phyloP scores from a whole-genome alignment of 148 eudicot genomes.

The Amaranthus hypochondriacus region DNA sequence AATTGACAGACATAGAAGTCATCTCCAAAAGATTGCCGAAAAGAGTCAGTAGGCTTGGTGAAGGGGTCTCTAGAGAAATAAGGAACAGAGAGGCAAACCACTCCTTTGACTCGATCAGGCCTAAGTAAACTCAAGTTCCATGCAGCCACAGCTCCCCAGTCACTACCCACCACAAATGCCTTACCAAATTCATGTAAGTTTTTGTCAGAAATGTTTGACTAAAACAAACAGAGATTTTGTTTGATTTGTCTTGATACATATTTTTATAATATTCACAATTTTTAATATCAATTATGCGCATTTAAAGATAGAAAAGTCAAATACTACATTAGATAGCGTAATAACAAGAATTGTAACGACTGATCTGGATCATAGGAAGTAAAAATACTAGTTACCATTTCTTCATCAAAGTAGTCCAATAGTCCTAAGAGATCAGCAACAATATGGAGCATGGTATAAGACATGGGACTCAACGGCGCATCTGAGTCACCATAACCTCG shows the following conservation, averaged over 20 bases:
- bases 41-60: constrained; percentile 24
- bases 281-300: too few species aligned
- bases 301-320: too few species aligned
- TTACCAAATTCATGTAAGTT: constrained; percentile 9
- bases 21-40: constrained; percentile 34
- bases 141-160: constrained; percentile 55
- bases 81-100: constrained; percentile 39
- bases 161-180: constrained; percentile 51
- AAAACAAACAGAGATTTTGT: not conserved
- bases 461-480: constrained; percentile 38
- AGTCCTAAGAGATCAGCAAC: constrained; percentile 49
- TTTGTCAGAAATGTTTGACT: not conserved
- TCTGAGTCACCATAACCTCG: constrained; percentile 55
- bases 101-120: constrained; percentile 46
- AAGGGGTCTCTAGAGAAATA: constrained; percentile 28
- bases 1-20: constrained; percentile 42
- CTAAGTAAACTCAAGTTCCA: constrained; percentile 49
- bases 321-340: too few species aligned
- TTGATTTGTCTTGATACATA: too few species aligned
- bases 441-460: constrained; percentile 45
- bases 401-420: constrained; percentile 37
- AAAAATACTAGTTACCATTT: constrained; percentile 21
- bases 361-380: not conserved
- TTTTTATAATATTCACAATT: too few species aligned
- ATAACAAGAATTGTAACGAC: too few species aligned